These are phyloP conservation scores for Chaetomium globosum DNA, from an alignment of 2,329 filamentous ascomycete genomes.

Conservation along the genomic window DNA sequence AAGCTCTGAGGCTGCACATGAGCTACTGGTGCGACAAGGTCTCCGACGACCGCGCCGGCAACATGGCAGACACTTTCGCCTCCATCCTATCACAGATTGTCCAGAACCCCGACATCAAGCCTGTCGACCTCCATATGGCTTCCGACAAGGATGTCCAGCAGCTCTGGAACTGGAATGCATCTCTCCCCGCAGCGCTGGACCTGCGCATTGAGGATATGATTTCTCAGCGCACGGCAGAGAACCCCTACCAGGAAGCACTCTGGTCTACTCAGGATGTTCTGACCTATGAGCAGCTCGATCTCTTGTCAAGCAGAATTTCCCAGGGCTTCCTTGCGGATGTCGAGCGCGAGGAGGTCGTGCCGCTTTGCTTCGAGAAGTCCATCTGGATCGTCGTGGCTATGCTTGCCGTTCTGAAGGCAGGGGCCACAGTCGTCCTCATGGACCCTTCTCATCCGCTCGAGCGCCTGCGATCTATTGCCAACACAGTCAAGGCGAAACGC, in stretches of 20 bases:
- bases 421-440: conserved; percentile 24
- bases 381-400: conserved; percentile 25
- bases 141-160: conserved; percentile 20
- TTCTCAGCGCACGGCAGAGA: conserved; percentile 22
- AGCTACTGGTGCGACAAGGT: conserved; percentile 25
- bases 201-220: conserved; percentile 20
- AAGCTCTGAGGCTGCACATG: conserved; percentile 10
- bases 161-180: conserved; percentile 23
- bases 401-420: conserved; percentile 27
- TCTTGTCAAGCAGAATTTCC: conserved; percentile 35
- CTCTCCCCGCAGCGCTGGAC: conserved; percentile 12
- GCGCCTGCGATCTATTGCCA: conserved; percentile 15
- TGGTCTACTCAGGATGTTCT: conserved; percentile 37
- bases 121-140: conserved; percentile 12
- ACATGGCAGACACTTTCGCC: conserved; percentile 17
- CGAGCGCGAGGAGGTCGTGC: conserved; percentile 19
- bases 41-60: conserved; percentile 14
- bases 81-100: conserved; percentile 20
- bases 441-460: conserved; percentile 21
- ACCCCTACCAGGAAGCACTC: conserved; percentile 37
- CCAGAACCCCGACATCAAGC: conserved; percentile 9
- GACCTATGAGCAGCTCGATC: conserved; percentile 38
- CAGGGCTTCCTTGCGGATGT: conserved; percentile 23
- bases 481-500: conserved; percentile 17
- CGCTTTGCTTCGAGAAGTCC: conserved; percentile 31